Conservation (phyloP, 1,284 basidiomycete species). For the Peniophora sp. region DNA sequence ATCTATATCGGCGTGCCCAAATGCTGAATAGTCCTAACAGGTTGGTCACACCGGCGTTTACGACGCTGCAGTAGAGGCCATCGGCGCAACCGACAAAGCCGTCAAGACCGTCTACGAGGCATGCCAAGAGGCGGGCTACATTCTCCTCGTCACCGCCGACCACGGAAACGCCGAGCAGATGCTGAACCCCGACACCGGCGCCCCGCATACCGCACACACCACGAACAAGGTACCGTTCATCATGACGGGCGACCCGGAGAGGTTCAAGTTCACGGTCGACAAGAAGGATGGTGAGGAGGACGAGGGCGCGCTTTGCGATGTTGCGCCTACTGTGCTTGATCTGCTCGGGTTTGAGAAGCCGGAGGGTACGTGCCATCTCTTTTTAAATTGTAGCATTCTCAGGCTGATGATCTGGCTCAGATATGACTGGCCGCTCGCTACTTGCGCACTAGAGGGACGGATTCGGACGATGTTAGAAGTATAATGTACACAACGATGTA, state of each 20-base stretch:
- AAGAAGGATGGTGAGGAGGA: constrained; percentile 50
- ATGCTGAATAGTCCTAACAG: constrained; percentile 21
- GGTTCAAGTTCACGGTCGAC: constrained; percentile 37
- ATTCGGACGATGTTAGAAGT: background rate
- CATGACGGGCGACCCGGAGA: constrained; percentile 53
- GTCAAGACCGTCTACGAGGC: constrained; percentile 82
- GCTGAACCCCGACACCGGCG: constrained; percentile 76
- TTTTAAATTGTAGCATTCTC: background rate
- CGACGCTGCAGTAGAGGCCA: constrained; percentile 82
- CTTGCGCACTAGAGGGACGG: constrained; percentile 24
- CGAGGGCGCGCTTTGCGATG: constrained; percentile 75
- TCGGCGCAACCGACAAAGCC: constrained; percentile 76
- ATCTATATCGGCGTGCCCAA: constrained; percentile 5
- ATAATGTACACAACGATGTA: background rate
- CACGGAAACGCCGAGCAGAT: constrained; percentile 93
- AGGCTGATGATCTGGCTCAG: constrained; percentile 19
- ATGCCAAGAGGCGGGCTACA: constrained; percentile 77
- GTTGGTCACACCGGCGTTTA: constrained; percentile 86
- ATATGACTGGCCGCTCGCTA: constrained; percentile 53
- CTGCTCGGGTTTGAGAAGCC: constrained; percentile 60
- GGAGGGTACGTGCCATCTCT: constrained; percentile 33
- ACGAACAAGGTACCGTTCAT: constrained; percentile 83
- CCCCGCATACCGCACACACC: constrained; percentile 81
- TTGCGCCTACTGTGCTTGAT: constrained; percentile 79
- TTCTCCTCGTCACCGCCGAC: constrained; percentile 84